Base-by-base conservation (phyloP, 371 early-diverging fungal genomes). In the Gilbertella persicaria region DNA sequence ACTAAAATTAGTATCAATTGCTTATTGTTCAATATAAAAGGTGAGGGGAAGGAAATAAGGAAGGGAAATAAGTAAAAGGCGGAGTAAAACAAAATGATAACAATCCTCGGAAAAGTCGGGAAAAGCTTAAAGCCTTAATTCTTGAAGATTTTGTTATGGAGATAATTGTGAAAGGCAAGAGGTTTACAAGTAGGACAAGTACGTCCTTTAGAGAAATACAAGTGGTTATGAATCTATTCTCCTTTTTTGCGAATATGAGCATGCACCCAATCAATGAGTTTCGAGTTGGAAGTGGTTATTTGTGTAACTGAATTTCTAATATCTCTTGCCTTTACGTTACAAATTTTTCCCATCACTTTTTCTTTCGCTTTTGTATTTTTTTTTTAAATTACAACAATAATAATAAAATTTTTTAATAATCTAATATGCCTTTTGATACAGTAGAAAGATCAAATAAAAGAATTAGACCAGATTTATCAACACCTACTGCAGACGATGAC, bases 391-490 rank as follows among this genome's bases (percentile, higher is more conserved):
- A 37, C 33, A 30, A 25, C 19, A 35, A 26, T 17, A 33, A 24
- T 16, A 23, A 26, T 7, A 33, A 13, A 13, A 16, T 42, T 43
- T 33, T 55, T 54, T 39, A 17, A 37, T 30, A 38, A 20, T 42
- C 17, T 5, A 48, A 47, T 24, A 65, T 65, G 66, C 61, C 66
- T 21, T 65, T 60, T 57, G 61, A 65, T 50, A 65, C 61, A 50
- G 43, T 60, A 45, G 58, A 65, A 33, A 56, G 66, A 61, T 55
- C 57, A 40, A 26, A 28, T 44, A 65, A 65, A 49, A 43, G 65
- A 46, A 44, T 56, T 29, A 46, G 61, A 45, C 59, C 59, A 3
- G 36, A 42, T 53, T 43, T 45, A 35, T 23, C 42, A 24, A 21
- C 51, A n/a, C 17, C 28, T 37, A 33, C 59, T 28, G 52, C 55